Conservation (phyloP, 2,329 filamentous ascomycete genomes). For the Aspergillus brasiliensis region DNA sequence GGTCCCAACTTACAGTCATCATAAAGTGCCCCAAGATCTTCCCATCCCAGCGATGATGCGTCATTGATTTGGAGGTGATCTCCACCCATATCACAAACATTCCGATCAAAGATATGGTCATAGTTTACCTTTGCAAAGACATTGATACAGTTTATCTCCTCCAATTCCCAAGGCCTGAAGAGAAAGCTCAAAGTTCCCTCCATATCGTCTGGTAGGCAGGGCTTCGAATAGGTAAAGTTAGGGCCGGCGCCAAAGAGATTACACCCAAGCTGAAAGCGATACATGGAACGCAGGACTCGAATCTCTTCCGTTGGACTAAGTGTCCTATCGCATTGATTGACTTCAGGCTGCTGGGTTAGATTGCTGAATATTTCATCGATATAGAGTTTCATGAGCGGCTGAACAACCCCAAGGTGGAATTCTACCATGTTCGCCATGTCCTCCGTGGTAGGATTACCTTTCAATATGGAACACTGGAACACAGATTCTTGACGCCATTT, state of each 20-base stretch:
- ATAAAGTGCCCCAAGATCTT: too few species aligned
- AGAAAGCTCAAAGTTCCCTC: neutral
- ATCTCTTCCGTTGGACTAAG: conserved; percentile 13
- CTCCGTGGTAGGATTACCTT: conserved; percentile 1
- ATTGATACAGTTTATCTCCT: conserved; percentile 13
- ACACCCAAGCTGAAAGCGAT: conserved; percentile 16
- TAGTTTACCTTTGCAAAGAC: conserved; percentile 1
- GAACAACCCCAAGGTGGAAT: conserved; percentile 18
- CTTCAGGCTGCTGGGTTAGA: neutral
- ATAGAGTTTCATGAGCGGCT: conserved; percentile 14
- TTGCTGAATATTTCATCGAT: conserved; percentile 12
- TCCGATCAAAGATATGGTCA: conserved; percentile 5
- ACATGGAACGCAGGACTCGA: conserved; percentile 15
- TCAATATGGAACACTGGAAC: neutral
- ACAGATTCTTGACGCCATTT: neutral
- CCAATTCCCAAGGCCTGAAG: conserved; percentile 18
- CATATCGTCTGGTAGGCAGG: too few species aligned
- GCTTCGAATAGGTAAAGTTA: too few species aligned
- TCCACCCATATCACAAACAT: conserved; percentile 11
- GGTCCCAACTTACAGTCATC: conserved; percentile 4
- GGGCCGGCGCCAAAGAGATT: conserved; percentile 12
- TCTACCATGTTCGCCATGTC: neutral
- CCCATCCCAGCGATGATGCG: too few species aligned
- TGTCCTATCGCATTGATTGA: neutral
- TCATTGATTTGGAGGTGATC: conserved; percentile 14